These are phyloP conservation scores for Xylariaceae sp. DNA, from an alignment of 2,329 filamentous ascomycete genomes.

Conservation along the genomic window DNA sequence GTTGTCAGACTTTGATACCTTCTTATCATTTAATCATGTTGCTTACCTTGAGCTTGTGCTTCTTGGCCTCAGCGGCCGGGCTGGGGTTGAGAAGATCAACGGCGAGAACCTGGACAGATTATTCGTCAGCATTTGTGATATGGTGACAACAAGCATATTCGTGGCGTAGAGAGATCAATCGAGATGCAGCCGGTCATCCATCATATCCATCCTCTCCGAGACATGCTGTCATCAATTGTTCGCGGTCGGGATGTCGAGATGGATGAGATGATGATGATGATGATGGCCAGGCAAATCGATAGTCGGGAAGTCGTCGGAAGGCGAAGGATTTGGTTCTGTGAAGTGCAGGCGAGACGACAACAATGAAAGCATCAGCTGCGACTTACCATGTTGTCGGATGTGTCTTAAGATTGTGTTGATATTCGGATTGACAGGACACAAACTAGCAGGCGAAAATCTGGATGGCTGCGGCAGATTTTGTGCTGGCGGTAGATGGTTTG, in stretches of 20 bases:
- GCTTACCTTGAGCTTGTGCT: constrained; percentile 99
- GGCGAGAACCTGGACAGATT: constrained; percentile 81
- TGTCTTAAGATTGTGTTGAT: constrained; percentile 36
- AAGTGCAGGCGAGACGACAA: constrained; percentile 3
- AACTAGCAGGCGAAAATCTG: constrained; percentile 51
- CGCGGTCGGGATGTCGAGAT: neutral
- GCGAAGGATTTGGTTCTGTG: constrained; percentile 12
- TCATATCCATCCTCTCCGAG: neutral
- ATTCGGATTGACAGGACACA: constrained; percentile 43
- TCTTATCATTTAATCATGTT: constrained; percentile 19
- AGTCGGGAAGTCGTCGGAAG: constrained; percentile 1
- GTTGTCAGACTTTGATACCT: constrained; percentile 17
- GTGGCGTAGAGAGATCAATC: too few species aligned
- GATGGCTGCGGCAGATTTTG: constrained; percentile 45
- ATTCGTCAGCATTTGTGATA: constrained; percentile 44
- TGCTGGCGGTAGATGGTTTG: constrained; percentile 42
- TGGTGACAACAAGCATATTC: neutral
- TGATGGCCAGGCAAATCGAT: neutral
- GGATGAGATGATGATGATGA: neutral
- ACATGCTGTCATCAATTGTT: neutral
- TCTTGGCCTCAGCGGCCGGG: constrained; percentile 95
- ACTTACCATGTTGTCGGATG: constrained; percentile 69
- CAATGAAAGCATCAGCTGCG: constrained; percentile 5
- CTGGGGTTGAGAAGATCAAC: constrained; percentile 99
- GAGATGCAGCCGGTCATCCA: neutral